Evolutionary conservation across 108 stramenopile genomes (phyloP), one percentile per base, ranked within the genome.

Genomic region (Skeletonema grethae): DNA sequence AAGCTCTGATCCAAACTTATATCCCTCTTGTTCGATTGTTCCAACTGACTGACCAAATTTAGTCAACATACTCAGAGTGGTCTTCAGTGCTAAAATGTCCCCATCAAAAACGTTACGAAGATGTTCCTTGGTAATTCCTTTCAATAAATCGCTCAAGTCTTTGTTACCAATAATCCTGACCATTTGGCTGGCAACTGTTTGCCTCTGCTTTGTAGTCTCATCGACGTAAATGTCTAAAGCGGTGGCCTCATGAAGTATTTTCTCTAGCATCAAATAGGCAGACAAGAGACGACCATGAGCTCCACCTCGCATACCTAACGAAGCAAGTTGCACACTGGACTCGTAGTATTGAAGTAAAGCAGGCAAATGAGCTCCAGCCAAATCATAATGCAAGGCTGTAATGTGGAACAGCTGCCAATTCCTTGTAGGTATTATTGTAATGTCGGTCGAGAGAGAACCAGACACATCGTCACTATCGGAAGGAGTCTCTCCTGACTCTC

Each of bases 31-130:
- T 16, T 72, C 70, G 24, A 72, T 72, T 13, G 66, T 72, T 65
- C 70, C 70, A 24, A 72, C 66, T 32, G 70, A 72, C 32, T 72
- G 70, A 58, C 66, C 70, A 66, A 72, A 72, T 24, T 72, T 72
- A 13, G 32, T 67, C 46, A 72, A 25, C 70, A 72, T 67, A 6
- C 24, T 67, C 11, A 72, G 65, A 56, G 45, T 67, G 15, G 20
- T 22, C 50, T 67, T 67, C 25, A 72, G 65, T 8, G 48, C 70
- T 35, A 57, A 1, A 30, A 67, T 67, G 16, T 66, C 65, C 7
- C 50, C 46, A 18, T 31, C 66, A 30, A 67, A 72, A 24, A 65
- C 66, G n/a, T 36, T 25, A 10, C 70, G 64, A 58, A 72, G 70
- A 35, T 72, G 70, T 2, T 72, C 70, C 66, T 72, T 66, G 32